Evolutionary conservation across 805 yeast species (phyloP).

Genomic region (Suhomyces kilbournensis): DNA sequence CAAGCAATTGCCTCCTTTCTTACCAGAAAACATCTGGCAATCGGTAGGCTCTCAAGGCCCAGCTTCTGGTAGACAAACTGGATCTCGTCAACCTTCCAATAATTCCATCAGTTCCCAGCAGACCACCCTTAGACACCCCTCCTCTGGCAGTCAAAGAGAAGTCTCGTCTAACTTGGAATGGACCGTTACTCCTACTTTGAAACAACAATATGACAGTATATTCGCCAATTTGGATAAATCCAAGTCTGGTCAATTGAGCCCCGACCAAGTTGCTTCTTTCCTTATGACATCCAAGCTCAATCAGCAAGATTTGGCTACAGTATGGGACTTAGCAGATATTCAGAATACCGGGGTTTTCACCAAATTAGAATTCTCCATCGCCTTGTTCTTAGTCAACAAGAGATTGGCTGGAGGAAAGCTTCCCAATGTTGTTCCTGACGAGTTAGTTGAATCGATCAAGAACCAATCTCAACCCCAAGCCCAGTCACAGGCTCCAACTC

Average conservation of each 20-base stretch:
- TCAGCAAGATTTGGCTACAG: conserved; percentile 79
- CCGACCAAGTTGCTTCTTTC: conserved; percentile 83
- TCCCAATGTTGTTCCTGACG: conserved; percentile 75
- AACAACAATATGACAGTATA: conserved; percentile 72
- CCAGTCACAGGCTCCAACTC: conserved; percentile 8
- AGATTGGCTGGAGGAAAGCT: conserved; percentile 72
- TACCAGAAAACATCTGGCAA: conserved; percentile 41
- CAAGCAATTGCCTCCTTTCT: conserved; percentile 49
- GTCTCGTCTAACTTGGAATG: conserved; percentile 48
- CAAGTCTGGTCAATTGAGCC: conserved; percentile 59
- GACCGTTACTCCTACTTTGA: conserved; percentile 65
- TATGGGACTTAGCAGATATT: conserved; percentile 94
- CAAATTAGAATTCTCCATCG: conserved; percentile 82
- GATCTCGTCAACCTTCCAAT: conserved; percentile 27
- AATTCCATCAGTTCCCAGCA: conserved; percentile 34
- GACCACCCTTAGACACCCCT: conserved; percentile 30
- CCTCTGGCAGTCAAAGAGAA: conserved; percentile 12
- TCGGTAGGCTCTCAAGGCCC: conserved; percentile 21
- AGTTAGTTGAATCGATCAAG: conserved; percentile 42
- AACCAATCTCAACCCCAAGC: conserved; percentile 7
- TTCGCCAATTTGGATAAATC: conserved; percentile 75
- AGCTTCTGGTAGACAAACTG: conserved; percentile 29
- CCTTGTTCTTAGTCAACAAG: conserved; percentile 88
- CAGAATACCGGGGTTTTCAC: conserved; percentile 82
- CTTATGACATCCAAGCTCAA: conserved; percentile 82